Percentiles rank a stretch among this genome's conserved stretches.
These are phyloP conservation scores for Chlorella sorokiniana DNA, from an alignment of 139 green algal species.

Conservation along the genomic window DNA sequence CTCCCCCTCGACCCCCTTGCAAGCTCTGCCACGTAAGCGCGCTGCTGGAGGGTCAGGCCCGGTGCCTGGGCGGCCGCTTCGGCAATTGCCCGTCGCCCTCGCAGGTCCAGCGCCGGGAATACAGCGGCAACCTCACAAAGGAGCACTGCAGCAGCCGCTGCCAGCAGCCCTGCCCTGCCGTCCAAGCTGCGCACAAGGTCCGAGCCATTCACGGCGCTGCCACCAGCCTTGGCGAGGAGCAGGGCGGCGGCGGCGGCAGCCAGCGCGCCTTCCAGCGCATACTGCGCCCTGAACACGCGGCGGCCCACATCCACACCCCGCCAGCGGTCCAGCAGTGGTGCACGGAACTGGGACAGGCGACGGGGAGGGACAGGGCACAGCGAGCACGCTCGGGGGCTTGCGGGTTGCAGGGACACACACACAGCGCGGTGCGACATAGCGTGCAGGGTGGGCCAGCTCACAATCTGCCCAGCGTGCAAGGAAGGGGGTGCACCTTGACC, in stretches of 20 bases:
- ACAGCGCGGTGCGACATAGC: neutral
- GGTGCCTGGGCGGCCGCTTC: neutral
- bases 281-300: constrained; percentile 22
- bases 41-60: neutral
- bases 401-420: too few relatives aligned
- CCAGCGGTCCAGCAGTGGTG: constrained; percentile 25
- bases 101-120: constrained; percentile 1
- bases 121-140: neutral
- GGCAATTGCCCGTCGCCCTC: neutral
- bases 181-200: neutral
- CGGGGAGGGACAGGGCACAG: neutral
- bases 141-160: neutral
- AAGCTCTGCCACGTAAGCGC: constrained; percentile 1
- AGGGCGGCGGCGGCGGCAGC: neutral
- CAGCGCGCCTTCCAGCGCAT: neutral
- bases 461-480: neutral
- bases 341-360: neutral
- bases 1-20: neutral
- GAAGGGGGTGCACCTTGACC: constrained; percentile 17
- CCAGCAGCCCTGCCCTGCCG: neutral
- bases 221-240: neutral
- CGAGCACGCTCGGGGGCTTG: neutral
- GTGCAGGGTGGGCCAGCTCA: neutral
- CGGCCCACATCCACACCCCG: constrained; percentile 27
- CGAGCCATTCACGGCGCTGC: neutral